These are phyloP conservation scores for Elongisporangium anandrum DNA, from an alignment of 352 stramenopile species.

Conservation along the genomic window DNA sequence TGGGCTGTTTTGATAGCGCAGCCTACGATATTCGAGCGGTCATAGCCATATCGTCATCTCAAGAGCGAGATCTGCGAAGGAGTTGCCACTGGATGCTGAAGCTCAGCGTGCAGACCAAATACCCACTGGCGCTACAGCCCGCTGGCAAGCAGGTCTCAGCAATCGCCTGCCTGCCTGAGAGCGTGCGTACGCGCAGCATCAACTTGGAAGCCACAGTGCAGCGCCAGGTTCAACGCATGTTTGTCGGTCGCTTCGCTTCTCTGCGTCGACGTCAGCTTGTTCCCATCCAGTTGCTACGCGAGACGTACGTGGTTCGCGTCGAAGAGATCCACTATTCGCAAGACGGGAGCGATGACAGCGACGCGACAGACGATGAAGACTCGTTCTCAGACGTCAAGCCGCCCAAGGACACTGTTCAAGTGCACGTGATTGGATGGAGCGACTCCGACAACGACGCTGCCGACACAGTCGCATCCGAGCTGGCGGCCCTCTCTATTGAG, in stretches of 20 bases:
- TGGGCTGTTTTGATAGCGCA: constrained; percentile 11
- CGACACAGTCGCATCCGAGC: background rate
- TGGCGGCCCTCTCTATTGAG: constrained; percentile 12
- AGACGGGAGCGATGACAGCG: constrained; percentile 5
- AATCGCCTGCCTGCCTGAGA: constrained; percentile 30
- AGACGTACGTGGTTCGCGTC: constrained; percentile 49
- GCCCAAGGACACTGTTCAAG: background rate
- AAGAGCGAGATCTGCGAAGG: constrained; percentile 9
- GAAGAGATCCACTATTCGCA: constrained; percentile 6
- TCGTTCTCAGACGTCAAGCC: background rate
- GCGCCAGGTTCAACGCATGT: constrained; percentile 30
- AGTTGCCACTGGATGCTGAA: constrained; percentile 10
- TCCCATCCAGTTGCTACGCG: constrained; percentile 38
- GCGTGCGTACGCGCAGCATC: constrained; percentile 29
- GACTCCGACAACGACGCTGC: constrained; percentile 9
- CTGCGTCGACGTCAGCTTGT: constrained; percentile 23
- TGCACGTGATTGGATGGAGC: constrained; percentile 10
- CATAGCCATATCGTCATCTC: constrained; percentile 9
- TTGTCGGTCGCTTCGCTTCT: constrained; percentile 6
- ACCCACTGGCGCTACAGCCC: constrained; percentile 7
- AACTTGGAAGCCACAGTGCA: constrained; percentile 20
- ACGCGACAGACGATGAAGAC: background rate
- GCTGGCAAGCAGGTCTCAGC: constrained; percentile 7
- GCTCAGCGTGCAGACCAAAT: constrained; percentile 33
- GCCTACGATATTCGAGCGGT: constrained; percentile 1